These are phyloP conservation scores for Nannochloropsis salina DNA, from an alignment of 108 stramenopile species.

Conservation along the genomic window DNA sequence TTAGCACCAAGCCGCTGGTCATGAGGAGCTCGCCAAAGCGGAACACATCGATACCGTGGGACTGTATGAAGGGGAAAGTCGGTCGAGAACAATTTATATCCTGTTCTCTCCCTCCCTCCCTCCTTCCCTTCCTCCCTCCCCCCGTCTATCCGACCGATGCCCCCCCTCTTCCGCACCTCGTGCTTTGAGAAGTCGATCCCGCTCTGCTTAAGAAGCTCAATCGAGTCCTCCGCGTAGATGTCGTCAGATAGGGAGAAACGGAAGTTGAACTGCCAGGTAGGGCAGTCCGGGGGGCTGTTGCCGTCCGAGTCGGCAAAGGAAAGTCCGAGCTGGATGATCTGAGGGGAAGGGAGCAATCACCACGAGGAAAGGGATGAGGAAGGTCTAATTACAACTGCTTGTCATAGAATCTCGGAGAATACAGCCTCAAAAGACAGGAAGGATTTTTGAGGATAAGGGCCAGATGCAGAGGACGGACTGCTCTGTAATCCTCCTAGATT, in stretches of 20 bases:
- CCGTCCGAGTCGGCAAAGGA: constrained; percentile 87
- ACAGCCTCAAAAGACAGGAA: too few relatives aligned
- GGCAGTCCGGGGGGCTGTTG: constrained; percentile 78
- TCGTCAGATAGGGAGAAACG: constrained; percentile 82
- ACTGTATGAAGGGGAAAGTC: neutral
- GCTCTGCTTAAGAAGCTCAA: constrained; percentile 81
- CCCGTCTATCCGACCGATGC: too few relatives aligned
- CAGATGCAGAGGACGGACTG: too few relatives aligned
- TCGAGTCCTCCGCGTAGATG: constrained; percentile 98
- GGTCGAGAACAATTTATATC: neutral
- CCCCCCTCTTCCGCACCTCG: neutral
- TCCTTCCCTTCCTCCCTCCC: neutral
- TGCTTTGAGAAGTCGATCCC: constrained; percentile 76
- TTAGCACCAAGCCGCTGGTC: constrained; percentile 89
- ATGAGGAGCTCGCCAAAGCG: constrained; percentile 94
- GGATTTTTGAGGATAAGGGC: too few relatives aligned
- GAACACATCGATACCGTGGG: constrained; percentile 86
- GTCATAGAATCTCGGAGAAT: too few relatives aligned
- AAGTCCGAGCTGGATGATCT: constrained; percentile 92
- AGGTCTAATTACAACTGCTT: neutral
- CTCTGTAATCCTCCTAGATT: too few relatives aligned
- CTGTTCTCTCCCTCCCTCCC: neutral
- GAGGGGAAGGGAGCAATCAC: neutral
- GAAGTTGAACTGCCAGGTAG: constrained; percentile 99
- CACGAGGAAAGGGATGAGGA: neutral